Conservation (phyloP, 371 early-diverging fungal genomes). For the Chytridiales sp. region DNA sequence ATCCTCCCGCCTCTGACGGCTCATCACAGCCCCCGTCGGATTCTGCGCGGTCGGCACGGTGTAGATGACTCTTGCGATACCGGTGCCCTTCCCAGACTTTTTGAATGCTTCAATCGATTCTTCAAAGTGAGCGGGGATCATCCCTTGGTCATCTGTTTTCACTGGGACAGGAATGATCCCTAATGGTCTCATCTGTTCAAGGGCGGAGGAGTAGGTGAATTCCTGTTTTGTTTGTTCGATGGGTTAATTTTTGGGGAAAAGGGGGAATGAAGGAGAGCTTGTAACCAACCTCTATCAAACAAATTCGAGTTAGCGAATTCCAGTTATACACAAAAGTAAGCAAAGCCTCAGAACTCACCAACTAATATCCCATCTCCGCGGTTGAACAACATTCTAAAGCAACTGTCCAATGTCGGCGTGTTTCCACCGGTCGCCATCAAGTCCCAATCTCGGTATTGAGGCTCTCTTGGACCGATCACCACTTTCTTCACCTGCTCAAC, state of each 20-base stretch:
- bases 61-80: slow-evolving; percentile 48
- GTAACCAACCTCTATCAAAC: background rate
- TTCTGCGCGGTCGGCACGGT: slow-evolving; percentile 63
- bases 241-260: background rate
- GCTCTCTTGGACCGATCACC: background rate
- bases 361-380: slow-evolving; percentile 17
- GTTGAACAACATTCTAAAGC: slow-evolving; percentile 1
- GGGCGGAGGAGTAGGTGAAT: slow-evolving; percentile 9
- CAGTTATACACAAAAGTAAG: background rate
- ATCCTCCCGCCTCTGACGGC: slow-evolving; percentile 51
- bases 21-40: slow-evolving; percentile 58
- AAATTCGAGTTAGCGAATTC: background rate
- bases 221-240: slow-evolving; percentile 1
- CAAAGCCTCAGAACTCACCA: background rate
- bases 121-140: slow-evolving; percentile 15
- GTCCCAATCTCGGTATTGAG: slow-evolving; percentile 10
- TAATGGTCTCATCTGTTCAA: slow-evolving; percentile 21
- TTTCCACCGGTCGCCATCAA: slow-evolving; percentile 13
- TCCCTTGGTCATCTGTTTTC: slow-evolving; percentile 16
- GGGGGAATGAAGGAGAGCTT: background rate
- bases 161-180: slow-evolving; percentile 17
- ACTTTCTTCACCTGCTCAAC: background rate
- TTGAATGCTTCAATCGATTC: slow-evolving; percentile 9
- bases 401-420: slow-evolving; percentile 8
- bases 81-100: background rate